Evolutionary conservation across 2,329 filamentous ascomycete genomes (phyloP).

Genomic region (Ophiostoma triangulosporum): DNA sequence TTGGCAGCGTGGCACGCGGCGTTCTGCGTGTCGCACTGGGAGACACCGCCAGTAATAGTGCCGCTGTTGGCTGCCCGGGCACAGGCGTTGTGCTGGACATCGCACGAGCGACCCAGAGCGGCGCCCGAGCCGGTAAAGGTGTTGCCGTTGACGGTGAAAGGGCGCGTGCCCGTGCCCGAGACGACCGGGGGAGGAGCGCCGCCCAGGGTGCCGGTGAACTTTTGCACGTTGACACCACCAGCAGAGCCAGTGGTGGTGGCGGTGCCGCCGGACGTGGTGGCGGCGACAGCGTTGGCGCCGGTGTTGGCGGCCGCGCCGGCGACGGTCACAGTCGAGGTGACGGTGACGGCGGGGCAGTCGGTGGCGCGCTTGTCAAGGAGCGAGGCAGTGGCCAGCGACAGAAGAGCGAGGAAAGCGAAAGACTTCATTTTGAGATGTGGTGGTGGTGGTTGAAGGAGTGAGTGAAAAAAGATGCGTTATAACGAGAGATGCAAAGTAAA

Average conservation of each 20-base stretch:
- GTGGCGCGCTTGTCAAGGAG: neutral
- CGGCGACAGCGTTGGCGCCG: neutral
- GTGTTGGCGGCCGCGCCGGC: neutral
- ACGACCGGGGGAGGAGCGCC: neutral
- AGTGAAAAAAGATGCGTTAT: neutral
- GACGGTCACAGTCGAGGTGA: neutral
- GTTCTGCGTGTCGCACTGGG: neutral
- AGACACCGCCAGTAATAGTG: neutral
- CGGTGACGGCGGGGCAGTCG: neutral
- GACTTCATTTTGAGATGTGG: neutral
- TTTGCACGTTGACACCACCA: neutral
- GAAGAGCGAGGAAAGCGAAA: neutral
- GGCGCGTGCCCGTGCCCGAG: neutral
- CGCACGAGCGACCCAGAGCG: neutral
- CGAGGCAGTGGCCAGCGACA: neutral
- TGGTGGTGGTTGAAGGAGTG: no score
- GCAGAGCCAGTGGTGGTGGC: neutral
- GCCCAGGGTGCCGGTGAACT: neutral
- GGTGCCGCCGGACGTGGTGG: neutral
- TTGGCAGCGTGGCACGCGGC: neutral
- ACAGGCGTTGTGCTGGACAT: slow-evolving; percentile 1
- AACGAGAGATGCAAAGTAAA: neutral
- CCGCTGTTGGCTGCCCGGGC: neutral
- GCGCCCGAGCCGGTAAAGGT: neutral
- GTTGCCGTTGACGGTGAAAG: neutral